Evolutionary conservation across 768 basidiomycete genomes (phyloP).

Genomic region (Tylopilus balloui): DNA sequence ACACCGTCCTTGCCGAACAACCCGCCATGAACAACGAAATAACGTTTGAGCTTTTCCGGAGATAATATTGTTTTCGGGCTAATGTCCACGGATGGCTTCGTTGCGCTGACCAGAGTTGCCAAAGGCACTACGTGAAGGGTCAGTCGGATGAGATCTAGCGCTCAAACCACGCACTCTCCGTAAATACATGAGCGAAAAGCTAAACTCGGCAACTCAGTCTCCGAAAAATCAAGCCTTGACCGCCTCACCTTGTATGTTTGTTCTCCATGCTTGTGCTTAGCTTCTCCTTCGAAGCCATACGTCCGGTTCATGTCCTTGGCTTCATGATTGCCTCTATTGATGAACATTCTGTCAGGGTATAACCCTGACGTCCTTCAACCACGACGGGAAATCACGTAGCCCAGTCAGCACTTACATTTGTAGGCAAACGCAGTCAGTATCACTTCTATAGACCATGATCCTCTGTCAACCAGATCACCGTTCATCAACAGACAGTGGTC

Average conservation of each 20-base stretch:
- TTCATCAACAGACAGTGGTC: slow-evolving; percentile 89
- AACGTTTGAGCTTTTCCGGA: slow-evolving; percentile 77
- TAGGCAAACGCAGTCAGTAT: slow-evolving; percentile 90
- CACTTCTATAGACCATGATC: slow-evolving; percentile 93
- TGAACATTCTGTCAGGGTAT: slow-evolving; percentile 82
- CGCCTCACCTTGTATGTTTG: slow-evolving; percentile 78
- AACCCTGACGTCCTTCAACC: slow-evolving; percentile 57
- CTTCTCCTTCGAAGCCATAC: slow-evolving; percentile 95
- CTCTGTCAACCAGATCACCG: slow-evolving; percentile 95
- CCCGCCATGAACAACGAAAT: slow-evolving; percentile 95
- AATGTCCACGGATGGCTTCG: slow-evolving; percentile 46
- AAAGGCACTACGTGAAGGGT: slow-evolving; percentile 66
- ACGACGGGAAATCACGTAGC: background rate
- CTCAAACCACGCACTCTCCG: slow-evolving; percentile 53
- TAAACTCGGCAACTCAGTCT: slow-evolving; percentile 27
- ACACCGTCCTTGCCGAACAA: slow-evolving; percentile 93
- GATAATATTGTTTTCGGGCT: slow-evolving; percentile 63
- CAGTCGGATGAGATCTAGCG: background rate
- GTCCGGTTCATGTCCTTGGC: slow-evolving; percentile 95
- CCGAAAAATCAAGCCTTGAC: background rate
- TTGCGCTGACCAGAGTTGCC: slow-evolving; percentile 77
- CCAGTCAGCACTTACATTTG: slow-evolving; percentile 61
- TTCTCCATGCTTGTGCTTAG: slow-evolving; percentile 94
- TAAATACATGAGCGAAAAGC: slow-evolving; percentile 94
- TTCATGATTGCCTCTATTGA: slow-evolving; percentile 97